Evolutionary conservation across 2,329 filamentous ascomycete species (phyloP), one percentile per base, ranked within the genome.

Genomic region (Neobulgaria alba): DNA sequence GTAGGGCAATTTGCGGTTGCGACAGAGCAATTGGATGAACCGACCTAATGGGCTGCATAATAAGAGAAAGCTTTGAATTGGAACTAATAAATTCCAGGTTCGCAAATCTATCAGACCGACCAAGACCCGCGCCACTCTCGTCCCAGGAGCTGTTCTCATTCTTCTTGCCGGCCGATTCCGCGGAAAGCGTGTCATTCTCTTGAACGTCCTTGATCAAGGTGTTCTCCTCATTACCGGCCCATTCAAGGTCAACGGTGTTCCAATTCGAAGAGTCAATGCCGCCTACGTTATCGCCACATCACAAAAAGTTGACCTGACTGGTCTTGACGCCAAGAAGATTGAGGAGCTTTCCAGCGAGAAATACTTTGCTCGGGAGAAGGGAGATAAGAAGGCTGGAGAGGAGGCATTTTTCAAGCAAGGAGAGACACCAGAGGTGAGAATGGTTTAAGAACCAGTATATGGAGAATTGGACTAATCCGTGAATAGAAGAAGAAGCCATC

Each of bases 181-280:
- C 63, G 92, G 92, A 79, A 98, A 98, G 88, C 92, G 92, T 68
- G 92, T 98, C 64, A 78, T 98, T 64, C 88, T 96, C 73, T 85
- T 98, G 69, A 96, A 96, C 82, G 79, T 83, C 71, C 89, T 98
- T 65, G 77, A 86, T 66, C 87, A 95, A 76, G 92, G 92, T 74
- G 87, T 95, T 57, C 88, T 98, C 69, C 87, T 98, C 68, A 88
- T 98, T 63, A 98, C 92, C 66, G 92, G 92, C 63, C 92, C 92
- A 67, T 98, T 96, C 85, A 98, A 96, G 84, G 84, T 98, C 75
- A 98, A 98, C 77, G 92, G 92, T 71, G 92, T 98, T 57, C 92
- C 92, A 60, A 83, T 98, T 64, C 84, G 92, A 73, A 81, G 85
- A 68, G 85, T 93, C 67, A 93, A 93, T 75, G 76, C 86, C 67